Evolutionary conservation across 352 stramenopile species (phyloP).

Genomic region (Phytophthora citricola): DNA sequence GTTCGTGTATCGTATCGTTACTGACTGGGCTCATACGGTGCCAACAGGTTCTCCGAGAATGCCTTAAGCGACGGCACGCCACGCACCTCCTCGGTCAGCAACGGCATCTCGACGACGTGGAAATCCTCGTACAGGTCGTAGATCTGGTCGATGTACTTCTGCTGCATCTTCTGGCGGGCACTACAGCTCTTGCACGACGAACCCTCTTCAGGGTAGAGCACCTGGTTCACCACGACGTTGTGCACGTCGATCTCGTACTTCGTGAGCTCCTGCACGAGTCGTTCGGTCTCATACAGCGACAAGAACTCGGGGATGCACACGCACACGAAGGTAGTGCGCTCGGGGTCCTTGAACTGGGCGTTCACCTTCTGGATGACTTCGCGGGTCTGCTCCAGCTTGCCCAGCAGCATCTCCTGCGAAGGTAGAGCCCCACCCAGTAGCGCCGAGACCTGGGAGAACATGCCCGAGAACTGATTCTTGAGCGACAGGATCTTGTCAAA

Average conservation of each 20-base stretch:
- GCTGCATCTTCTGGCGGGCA: constrained; percentile 99
- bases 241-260: constrained; percentile 99
- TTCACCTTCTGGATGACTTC: constrained; percentile 99
- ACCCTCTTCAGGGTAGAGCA: constrained; percentile 91
- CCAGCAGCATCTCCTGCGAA: constrained; percentile 95
- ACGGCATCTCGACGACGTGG: constrained; percentile 99
- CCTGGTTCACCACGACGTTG: constrained; percentile 99
- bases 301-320: constrained; percentile 99
- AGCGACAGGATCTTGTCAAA: constrained; percentile 99
- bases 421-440: constrained; percentile 77
- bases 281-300: constrained; percentile 99
- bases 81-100: constrained; percentile 98
- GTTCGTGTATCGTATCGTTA: constrained; percentile 32
- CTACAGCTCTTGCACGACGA: constrained; percentile 93
- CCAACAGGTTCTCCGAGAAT: constrained; percentile 96
- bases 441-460: constrained; percentile 88
- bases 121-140: constrained; percentile 99
- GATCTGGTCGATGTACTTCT: constrained; percentile 99
- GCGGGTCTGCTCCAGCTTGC: constrained; percentile 95
- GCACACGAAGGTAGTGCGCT: constrained; percentile 99
- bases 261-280: constrained; percentile 98
- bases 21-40: constrained; percentile 90
- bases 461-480: constrained; percentile 92
- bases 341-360: constrained; percentile 98
- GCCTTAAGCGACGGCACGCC: constrained; percentile 93